Evolutionary conservation across 139 green algal species (phyloP), one percentile per base, ranked within the genome.

Genomic region (Ulvella scutata): DNA sequence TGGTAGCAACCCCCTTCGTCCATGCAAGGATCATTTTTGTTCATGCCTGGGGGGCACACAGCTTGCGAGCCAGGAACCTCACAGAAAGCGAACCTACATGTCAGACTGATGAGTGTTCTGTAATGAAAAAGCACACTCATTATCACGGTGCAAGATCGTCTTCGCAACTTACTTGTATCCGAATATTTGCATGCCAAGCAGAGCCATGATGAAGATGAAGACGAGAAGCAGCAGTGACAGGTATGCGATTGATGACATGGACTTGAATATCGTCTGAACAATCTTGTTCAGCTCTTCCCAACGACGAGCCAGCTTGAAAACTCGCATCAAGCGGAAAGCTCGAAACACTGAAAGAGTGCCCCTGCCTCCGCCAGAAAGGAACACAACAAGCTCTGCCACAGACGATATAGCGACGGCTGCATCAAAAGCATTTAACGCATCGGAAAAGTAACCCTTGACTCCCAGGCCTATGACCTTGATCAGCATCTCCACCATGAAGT

Each of bases 161-260:
- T n/a, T n/a, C n/a, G n/a, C n/a, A n/a, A n/a, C n/a, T 72, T 38
- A 82, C 43, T 85, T 72, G 78, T 88, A 87, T 35, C 85, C 84
- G 76, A 90, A 90, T 23, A 91, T 72, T 80, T 93, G 85, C 86
- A 90, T 93, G 2, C 88, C 88, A 21, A 91, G 79, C 0, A 93
- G 83, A 28, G 80, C 82, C 38, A 85, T 83, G 34, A 92, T 80
- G 75, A 88, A 89, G 34, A 91, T 86, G 81, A 90, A 88, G 21
- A 93, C 77, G 40, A 90, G 34, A 44, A 90, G 75, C 43, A 91
- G 85, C 23, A 86, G 76, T 21, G 78, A 84, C 20, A 93, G 79
- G 61, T 84, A 90, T 9, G 80, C 75, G 39, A 90, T 83, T 29
- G 79, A 77, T 10, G 75, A 43, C 13, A 93, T 33, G 33, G 78